A percentile compares a stretch with the other conserved stretches of the same genome.
Conservation (phyloP, 2,329 filamentous ascomycete species). For the Neocucurbitaria cava region DNA sequence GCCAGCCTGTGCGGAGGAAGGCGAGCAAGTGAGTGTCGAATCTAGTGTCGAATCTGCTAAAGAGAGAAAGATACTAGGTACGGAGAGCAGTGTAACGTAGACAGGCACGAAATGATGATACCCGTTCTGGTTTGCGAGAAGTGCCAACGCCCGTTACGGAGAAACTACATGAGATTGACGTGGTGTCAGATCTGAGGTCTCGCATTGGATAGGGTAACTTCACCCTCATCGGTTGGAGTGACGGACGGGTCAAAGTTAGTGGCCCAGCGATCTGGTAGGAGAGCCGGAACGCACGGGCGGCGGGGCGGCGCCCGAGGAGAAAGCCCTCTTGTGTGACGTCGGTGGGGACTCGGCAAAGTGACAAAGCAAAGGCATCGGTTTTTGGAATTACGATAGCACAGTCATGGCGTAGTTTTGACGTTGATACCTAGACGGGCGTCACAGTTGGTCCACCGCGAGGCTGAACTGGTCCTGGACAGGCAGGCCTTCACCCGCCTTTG, state of each 20-base stretch:
- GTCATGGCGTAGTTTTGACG: neutral
- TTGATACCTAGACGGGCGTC: neutral
- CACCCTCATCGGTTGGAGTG: neutral
- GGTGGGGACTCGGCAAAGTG: conserved; percentile 5
- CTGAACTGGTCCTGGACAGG: neutral
- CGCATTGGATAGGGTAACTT: neutral
- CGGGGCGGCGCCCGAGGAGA: neutral
- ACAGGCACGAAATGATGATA: neutral
- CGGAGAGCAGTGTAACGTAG: neutral
- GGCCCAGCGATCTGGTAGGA: conserved; percentile 9
- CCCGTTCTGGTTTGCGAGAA: neutral
- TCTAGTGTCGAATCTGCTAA: neutral
- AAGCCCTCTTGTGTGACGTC: conserved; percentile 13
- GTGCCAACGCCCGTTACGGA: conserved; percentile 1
- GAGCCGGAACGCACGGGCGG: conserved; percentile 6
- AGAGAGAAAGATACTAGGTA: too few relatives aligned
- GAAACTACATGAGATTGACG: conserved; percentile 1
- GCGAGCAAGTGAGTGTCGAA: neutral
- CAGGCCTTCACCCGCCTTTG: neutral
- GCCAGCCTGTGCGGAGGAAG: too few relatives aligned
- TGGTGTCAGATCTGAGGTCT: conserved; percentile 3
- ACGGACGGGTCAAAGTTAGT: conserved; percentile 9
- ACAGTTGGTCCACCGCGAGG: too few relatives aligned
- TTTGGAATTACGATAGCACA: conserved; percentile 1
- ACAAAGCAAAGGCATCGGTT: conserved; percentile 9